Evolutionary conservation across 106 monocot species (phyloP), one percentile per base, ranked within the genome.

Genomic region (Acanthochlamys bracteata): DNA sequence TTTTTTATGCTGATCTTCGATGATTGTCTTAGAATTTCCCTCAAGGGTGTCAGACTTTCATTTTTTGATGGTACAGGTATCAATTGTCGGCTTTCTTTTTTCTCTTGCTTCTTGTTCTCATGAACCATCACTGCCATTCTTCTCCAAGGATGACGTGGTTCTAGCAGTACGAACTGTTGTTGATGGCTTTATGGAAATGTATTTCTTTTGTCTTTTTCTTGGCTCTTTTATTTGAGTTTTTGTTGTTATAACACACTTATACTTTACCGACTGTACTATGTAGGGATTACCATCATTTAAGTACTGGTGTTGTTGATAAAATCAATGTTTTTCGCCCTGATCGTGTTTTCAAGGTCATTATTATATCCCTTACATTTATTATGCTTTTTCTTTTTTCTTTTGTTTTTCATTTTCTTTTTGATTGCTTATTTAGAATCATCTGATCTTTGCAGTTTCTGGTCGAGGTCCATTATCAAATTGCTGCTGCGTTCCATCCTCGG

Each of bases 141-240:
- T 98, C 59, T 56, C 73, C 12, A 83, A 67, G 26, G 79, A 81
- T 7, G 74, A 59, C 19, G 65, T 98, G 14, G 74, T 54, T 46
- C 41, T 66, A 53, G 76, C 85, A 10, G 70, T 98, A 39, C 67
- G 54, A 78, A 85, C 70, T 42, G 71, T 98, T 59, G 88, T 98
- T 60, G 96, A 98, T 79, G 91, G 96, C 4, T 91, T 98, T 77
- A 19, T 98, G 66, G 88, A 98, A 64, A 85, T 79, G 96, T 96
- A 84, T n/a, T 19, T 13, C 25, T 24, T 15, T 41, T 23, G 43
- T 39, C 43, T 43, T 13, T 43, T 13, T 43, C 43, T 43, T 13
- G 43, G n/a, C n/a, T n/a, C n/a, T n/a, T n/a, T n/a, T n/a, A n/a
- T n/a, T n/a, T n/a, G n/a, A n/a, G n/a, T n/a, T n/a, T n/a, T n/a